A percentile compares a stretch with the other conserved stretches of the same genome.
These are phyloP conservation scores for Salix purpurea DNA, from an alignment of 345 rosid genomes.

Conservation along the genomic window DNA sequence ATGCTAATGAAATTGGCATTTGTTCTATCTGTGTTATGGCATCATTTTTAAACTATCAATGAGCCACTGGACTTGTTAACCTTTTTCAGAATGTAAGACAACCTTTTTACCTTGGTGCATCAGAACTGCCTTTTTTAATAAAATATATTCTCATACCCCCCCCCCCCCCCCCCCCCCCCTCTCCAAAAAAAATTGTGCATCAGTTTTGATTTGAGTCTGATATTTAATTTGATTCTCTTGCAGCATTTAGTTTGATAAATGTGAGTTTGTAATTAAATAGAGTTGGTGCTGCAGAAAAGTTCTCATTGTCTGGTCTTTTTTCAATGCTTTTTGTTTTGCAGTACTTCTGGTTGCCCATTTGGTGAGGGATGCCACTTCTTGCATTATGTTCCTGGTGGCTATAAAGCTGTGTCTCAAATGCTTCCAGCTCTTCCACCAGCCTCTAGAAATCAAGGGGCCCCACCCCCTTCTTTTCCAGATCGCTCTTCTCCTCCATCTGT, in stretches of 20 bases:
- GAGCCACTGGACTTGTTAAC: neutral
- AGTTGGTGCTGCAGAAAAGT: neutral
- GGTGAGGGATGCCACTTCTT: constrained; percentile 96
- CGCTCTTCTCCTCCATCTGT: constrained; percentile 54
- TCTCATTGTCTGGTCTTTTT: neutral
- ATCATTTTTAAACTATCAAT: neutral
- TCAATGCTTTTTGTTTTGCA: constrained; percentile 33
- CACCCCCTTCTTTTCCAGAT: constrained; percentile 44
- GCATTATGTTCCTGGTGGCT: constrained; percentile 97
- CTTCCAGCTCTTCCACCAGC: constrained; percentile 51
- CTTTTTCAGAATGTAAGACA: neutral
- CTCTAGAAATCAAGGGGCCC: constrained; percentile 51
- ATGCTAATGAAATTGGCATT: neutral
- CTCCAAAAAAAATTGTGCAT: neutral
- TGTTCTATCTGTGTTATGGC: no score
- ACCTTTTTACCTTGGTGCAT: neutral
- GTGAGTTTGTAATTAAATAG: neutral
- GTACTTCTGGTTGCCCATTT: constrained; percentile 94
- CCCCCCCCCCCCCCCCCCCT: neutral
- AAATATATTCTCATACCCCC: no score
- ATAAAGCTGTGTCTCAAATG: constrained; percentile 78
- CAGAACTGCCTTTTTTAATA: neutral
- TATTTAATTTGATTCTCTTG: neutral
- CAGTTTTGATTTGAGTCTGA: neutral
- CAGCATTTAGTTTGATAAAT: neutral